Evolutionary conservation across 495 filamentous ascomycete genomes (phyloP).

Genomic region (Penicillium odoratum): DNA sequence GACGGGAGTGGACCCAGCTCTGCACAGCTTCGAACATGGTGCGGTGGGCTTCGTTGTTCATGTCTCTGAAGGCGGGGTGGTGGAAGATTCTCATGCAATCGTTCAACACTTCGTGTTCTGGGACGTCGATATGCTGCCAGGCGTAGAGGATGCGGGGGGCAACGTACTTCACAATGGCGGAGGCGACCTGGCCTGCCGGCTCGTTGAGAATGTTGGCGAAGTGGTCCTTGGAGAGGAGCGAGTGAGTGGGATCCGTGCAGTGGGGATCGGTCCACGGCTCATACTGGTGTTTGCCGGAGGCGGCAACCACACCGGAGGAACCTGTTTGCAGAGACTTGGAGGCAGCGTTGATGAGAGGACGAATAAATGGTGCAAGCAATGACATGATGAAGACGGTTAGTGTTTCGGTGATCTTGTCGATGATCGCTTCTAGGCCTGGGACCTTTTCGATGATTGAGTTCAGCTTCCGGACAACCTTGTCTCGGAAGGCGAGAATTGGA

Average conservation of each 20-base stretch:
- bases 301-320: conserved; percentile 74
- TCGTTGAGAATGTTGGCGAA: conserved; percentile 91
- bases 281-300: conserved; percentile 81
- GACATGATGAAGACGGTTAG: conserved; percentile 88
- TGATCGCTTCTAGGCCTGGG: conserved; percentile 78
- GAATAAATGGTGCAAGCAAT: conserved; percentile 83
- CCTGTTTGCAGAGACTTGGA: conserved; percentile 80
- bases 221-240: conserved; percentile 93
- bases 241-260: conserved; percentile 92
- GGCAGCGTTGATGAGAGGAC: conserved; percentile 85
- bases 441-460: conserved; percentile 85
- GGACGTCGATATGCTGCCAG: conserved; percentile 81
- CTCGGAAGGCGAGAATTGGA: conserved; percentile 89
- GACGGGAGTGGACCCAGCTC: conserved; percentile 67
- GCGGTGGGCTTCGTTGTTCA: conserved; percentile 70
- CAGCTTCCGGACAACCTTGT: conserved; percentile 85
- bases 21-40: conserved; percentile 84
- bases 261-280: conserved; percentile 86
- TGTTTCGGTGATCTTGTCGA: conserved; percentile 90
- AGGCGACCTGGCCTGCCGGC: conserved; percentile 79
- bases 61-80: conserved; percentile 77
- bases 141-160: conserved; percentile 86
- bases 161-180: conserved; percentile 76
- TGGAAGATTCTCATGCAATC: conserved; percentile 83
- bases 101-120: conserved; percentile 73